A percentile compares a stretch with the other conserved stretches of the same genome.
phyloP scores from a whole-genome alignment of 352 stramenopile species.

The Phytophthora sansomeana region DNA sequence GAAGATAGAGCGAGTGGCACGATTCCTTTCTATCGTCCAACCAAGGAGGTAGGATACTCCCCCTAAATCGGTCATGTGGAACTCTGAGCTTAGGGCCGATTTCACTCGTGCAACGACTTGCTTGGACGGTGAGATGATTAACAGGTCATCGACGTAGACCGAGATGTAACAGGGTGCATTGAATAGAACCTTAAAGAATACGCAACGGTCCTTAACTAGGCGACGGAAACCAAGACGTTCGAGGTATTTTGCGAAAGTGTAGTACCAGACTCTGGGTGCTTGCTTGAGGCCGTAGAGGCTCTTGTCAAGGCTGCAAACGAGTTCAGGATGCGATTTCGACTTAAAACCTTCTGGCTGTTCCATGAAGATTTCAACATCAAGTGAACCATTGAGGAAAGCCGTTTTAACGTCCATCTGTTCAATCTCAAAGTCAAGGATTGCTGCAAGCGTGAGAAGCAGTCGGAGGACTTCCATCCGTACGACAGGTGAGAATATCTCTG shows the following conservation, averaged over 20 bases:
- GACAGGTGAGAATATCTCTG: too few relatives aligned
- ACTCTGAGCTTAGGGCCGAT: constrained; percentile 5
- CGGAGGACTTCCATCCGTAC: too few relatives aligned
- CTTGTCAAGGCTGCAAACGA: constrained; percentile 9
- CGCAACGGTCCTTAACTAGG: constrained; percentile 7
- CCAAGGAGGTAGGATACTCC: constrained; percentile 11
- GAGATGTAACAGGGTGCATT: constrained; percentile 11
- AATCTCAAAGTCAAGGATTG: too few relatives aligned
- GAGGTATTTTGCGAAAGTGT: too few relatives aligned
- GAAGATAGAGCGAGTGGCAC: background rate
- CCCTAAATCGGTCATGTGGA: too few relatives aligned
- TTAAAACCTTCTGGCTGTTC: constrained; percentile 7
- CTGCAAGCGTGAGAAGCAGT: too few relatives aligned
- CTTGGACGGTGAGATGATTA: constrained; percentile 6
- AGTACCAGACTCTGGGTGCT: too few relatives aligned
- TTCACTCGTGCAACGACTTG: constrained; percentile 9
- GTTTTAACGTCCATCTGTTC: constrained; percentile 16
- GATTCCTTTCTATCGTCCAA: constrained; percentile 5
- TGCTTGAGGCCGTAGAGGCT: too few relatives aligned
- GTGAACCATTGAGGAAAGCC: constrained; percentile 5
- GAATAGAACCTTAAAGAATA: constrained; percentile 14
- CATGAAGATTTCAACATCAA: constrained; percentile 11
- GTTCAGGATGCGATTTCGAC: background rate
- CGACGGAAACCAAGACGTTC: too few relatives aligned
- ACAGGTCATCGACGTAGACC: constrained; percentile 9